Base-by-base conservation (phyloP, 495 filamentous ascomycete genomes). In the Penicillium antarcticum region DNA sequence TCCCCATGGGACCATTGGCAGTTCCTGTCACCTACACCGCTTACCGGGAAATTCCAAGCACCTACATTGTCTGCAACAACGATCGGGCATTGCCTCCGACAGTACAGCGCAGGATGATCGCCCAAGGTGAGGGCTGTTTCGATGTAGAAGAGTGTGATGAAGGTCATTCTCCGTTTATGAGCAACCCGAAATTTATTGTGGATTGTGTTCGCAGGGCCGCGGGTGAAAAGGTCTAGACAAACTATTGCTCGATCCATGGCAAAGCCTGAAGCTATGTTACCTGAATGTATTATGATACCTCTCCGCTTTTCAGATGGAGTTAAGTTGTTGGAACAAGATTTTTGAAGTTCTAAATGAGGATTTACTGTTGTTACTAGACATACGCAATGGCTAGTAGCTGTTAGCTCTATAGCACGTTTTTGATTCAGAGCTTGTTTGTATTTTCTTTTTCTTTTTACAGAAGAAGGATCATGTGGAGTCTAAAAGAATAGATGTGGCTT, bases 31-130 rank as follows among this genome's bases (percentile, higher is more conserved):
- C 65, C 0, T 68, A 65, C 31, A 56, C 65, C 12, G 62, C 65
- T 2, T 68, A 57, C 24, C 29, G 39, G 2, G 64, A 62, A 34
- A 64, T 65, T 23, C 62, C 65, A 5, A 62, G 60, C 35, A 67
- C 67, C 13, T 73, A 70, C 48, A 58, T 71, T 16, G 56, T 64
- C 18, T 73, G 67, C 45, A 56, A 62, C 36, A 59, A 71, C 21
- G 71, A 75, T 23, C 21, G 48, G n/a, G 61, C 62, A 6, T 52
- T 73, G 33, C 58, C 65, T 7, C 16, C 42, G 3, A 51, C 46
- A 1, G 38, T 57, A 1, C 65, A 68, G 24, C 45, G 52, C 17
- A 41, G 62, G 18, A 68, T 68, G 49, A 61, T 68, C 44, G 62
- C 62, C 0, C 59, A 65, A 39, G 56, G 55, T 4, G 42, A 52